Base-by-base conservation (phyloP, 805 yeast genomes). In the Wickerhamiella azymoides region DNA sequence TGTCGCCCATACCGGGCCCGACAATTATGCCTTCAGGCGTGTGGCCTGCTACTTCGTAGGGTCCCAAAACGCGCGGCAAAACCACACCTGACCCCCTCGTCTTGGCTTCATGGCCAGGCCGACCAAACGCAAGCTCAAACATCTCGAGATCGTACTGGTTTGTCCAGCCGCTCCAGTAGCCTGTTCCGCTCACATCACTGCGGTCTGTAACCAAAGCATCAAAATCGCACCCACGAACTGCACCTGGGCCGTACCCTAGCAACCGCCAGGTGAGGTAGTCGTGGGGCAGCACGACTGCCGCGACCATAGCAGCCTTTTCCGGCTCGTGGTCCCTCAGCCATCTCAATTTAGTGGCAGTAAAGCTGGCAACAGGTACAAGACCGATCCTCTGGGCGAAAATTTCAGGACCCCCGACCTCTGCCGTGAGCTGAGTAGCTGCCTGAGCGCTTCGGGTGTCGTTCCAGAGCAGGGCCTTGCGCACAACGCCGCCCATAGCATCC, bases 181-280 rank as follows among this genome's bases (percentile, higher is more conserved):
- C 58, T 1, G 58, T 55, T 7, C 58, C 58, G 37, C 58, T 55
- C 2, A 54, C 57, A 38, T 55, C 58, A 24, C 55, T 51, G 8
- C 52, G 45, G 38, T 55, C 58, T 11, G 58, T 54, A 8, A 47
- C 48, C 18, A 55, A 40, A 7, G 52, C 52, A 10, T 54, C 57
- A n/a, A 55, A 36, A 16, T 50, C 45, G 11, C 52, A 54, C 8
- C 41, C 41, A 3, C 41, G 32, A 13, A 33, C 36, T 17, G 25
- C 13, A 3, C 30, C 38, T 14, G 58, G 58, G 5, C 58, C 58
- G 43, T 46, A 55, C 26, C 58, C 58, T 36, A 48, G 21, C 8
- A 55, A 39, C 11, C 58, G 41, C 58, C 58, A 55, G 8, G 57
- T 52, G 26, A 55, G 49, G 49, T 55, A 55, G 49, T 55, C 58